Evolutionary conservation across 805 yeast genomes (phyloP).

Genomic region (Lipomyces yamadae): DNA sequence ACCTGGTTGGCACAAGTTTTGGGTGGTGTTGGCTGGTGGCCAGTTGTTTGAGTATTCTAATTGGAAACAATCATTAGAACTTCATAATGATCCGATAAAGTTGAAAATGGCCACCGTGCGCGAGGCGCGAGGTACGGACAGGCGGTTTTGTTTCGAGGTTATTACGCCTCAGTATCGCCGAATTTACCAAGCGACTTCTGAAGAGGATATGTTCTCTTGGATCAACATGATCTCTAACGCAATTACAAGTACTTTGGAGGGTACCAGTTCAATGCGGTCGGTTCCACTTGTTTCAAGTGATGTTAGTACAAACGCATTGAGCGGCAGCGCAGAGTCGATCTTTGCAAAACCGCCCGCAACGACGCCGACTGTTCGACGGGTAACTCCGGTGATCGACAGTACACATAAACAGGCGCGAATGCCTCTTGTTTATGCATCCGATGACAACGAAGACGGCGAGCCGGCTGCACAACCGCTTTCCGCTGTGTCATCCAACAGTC

Average conservation of each 20-base stretch:
- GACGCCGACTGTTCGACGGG: constrained; percentile 13
- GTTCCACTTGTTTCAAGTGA: not conserved
- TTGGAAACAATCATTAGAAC: constrained; percentile 72
- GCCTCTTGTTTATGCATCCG: not conserved
- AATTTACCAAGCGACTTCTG: constrained; percentile 73
- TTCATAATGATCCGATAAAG: constrained; percentile 70
- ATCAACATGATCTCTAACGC: constrained; percentile 65
- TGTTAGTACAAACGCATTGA: not conserved
- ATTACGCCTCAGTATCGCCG: constrained; percentile 73
- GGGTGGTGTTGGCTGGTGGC: constrained; percentile 78
- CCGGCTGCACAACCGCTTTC: not conserved
- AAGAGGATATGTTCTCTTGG: constrained; percentile 73
- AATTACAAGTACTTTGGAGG: constrained; percentile 51
- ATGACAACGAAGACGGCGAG: constrained; percentile 3
- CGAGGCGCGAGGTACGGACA: constrained; percentile 49
- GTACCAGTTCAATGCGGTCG: constrained; percentile 29
- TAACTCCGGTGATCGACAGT: not conserved
- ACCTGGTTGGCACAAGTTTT: constrained; percentile 79
- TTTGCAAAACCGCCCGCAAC: constrained; percentile 11
- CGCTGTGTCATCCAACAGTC: not conserved
- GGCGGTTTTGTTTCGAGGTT: constrained; percentile 72
- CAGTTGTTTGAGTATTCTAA: constrained; percentile 71
- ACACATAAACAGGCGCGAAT: not conserved
- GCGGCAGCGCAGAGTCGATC: constrained; percentile 5
- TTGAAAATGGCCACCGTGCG: constrained; percentile 69